phyloP scores from a whole-genome alignment of 2,329 filamentous ascomycete species.

The Cytospora paraplurivora region DNA sequence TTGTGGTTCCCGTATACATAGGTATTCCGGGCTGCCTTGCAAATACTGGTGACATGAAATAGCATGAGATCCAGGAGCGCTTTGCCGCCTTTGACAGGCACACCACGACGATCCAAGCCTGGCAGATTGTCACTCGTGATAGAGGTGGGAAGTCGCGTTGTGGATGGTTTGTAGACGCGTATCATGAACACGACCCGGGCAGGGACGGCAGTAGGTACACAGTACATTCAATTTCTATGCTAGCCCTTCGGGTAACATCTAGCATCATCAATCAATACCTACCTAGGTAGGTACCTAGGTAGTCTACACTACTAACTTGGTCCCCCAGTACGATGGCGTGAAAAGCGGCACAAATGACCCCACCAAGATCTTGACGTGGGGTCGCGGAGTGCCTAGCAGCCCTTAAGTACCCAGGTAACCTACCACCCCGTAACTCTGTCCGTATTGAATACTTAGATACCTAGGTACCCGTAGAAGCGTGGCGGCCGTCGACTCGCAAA shows the following conservation, averaged over 20 bases:
- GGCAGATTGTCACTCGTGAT: background rate
- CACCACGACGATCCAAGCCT: background rate
- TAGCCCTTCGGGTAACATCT: no score
- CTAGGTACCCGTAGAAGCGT: background rate
- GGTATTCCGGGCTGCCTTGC: background rate
- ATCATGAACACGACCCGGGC: background rate
- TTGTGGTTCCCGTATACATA: background rate
- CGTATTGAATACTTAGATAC: background rate
- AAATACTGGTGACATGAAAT: background rate
- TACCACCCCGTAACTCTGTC: background rate
- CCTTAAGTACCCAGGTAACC: background rate
- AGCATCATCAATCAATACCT: background rate
- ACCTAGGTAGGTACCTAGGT: background rate
- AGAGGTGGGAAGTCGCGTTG: constrained; percentile 18
- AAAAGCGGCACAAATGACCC: background rate
- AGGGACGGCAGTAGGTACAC: background rate
- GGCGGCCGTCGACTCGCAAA: constrained; percentile 15
- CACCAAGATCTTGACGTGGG: background rate
- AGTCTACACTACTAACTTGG: no score
- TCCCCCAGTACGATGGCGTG: no score
- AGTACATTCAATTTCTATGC: no score
- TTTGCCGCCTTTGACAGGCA: background rate
- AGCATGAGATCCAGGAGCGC: background rate
- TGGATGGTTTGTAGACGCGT: background rate
- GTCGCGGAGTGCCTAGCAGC: no score